Evolutionary conservation across 306 rosid genomes (phyloP).

Genomic region (Cicer arietinum): DNA sequence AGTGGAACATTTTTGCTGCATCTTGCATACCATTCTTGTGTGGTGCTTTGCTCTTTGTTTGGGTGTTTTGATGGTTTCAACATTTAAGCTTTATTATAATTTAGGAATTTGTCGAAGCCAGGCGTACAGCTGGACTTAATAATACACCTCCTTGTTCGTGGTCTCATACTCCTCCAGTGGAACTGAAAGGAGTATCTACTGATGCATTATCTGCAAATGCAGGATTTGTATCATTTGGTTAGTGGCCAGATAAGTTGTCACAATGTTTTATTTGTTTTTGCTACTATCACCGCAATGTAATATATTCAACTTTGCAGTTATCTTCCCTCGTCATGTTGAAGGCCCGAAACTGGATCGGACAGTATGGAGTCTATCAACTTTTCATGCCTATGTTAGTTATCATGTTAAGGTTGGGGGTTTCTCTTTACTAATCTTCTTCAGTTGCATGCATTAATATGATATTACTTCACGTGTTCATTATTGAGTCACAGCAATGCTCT

Average conservation of each 20-base stretch:
- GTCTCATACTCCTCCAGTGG: constrained; percentile 82
- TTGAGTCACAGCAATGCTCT: constrained; percentile 22
- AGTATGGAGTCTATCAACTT: constrained; percentile 90
- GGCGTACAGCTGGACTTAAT: constrained; percentile 85
- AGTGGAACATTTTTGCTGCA: constrained; percentile 26
- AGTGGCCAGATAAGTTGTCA: constrained; percentile 44
- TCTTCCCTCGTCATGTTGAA: constrained; percentile 90
- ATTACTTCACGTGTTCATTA: constrained; percentile 5
- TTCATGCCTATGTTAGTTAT: constrained; percentile 95
- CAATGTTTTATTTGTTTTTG: constrained; percentile 17
- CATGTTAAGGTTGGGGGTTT: constrained; percentile 84
- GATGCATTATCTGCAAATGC: constrained; percentile 88
- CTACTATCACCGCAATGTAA: constrained; percentile 27
- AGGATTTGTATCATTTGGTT: constrained; percentile 95
- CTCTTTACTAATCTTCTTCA: constrained; percentile 33
- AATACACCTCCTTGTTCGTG: constrained; percentile 88
- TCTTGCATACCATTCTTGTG: constrained; percentile 37
- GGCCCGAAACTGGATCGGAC: constrained; percentile 88
- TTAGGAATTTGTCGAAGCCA: constrained; percentile 98
- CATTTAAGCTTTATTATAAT: constrained; percentile 43
- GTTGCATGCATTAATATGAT: constrained; percentile 20
- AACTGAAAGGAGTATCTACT: constrained; percentile 70
- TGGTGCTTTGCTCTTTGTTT: constrained; percentile 39
- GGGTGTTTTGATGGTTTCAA: constrained; percentile 46
- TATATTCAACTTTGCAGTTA: constrained; percentile 69